Percentiles rank a stretch among this genome's conserved stretches.
Evolutionary conservation across 106 monocot genomes (phyloP).

Genomic region (Dioscorea alata): DNA sequence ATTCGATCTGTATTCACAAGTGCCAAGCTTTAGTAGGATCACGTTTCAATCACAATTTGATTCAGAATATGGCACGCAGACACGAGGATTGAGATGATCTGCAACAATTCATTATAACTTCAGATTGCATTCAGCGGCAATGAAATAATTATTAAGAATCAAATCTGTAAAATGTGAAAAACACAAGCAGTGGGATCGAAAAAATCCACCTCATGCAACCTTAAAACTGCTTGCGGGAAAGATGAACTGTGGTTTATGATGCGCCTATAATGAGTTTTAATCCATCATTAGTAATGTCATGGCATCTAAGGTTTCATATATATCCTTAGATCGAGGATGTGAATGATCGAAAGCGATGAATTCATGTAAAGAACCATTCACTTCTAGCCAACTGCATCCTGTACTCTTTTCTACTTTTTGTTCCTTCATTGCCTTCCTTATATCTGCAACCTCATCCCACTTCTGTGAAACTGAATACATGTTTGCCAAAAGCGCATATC

Average conservation of each 20-base stretch:
- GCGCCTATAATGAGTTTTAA: neutral
- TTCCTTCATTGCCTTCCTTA: slow-evolving; percentile 36
- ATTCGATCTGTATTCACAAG: no score
- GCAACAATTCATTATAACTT: no score
- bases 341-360: slow-evolving; percentile 24
- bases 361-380: slow-evolving; percentile 31
- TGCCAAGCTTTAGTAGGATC: no score
- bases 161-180: no score
- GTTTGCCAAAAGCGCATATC: slow-evolving; percentile 42
- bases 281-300: slow-evolving; percentile 7
- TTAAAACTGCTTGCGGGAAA: neutral
- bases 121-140: no score
- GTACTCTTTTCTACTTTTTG: slow-evolving; percentile 28
- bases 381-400: slow-evolving; percentile 50
- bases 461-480: slow-evolving; percentile 26
- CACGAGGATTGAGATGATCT: no score
- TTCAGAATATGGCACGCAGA: no score
- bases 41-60: no score
- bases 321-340: slow-evolving; percentile 7
- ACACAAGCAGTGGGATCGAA: neutral
- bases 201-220: neutral
- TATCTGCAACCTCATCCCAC: slow-evolving; percentile 24
- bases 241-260: no score
- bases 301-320: slow-evolving; percentile 16
- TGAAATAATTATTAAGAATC: no score